These are phyloP conservation scores for Fusarium chuoi DNA, from an alignment of 2,329 filamentous ascomycete genomes.

Conservation along the genomic window DNA sequence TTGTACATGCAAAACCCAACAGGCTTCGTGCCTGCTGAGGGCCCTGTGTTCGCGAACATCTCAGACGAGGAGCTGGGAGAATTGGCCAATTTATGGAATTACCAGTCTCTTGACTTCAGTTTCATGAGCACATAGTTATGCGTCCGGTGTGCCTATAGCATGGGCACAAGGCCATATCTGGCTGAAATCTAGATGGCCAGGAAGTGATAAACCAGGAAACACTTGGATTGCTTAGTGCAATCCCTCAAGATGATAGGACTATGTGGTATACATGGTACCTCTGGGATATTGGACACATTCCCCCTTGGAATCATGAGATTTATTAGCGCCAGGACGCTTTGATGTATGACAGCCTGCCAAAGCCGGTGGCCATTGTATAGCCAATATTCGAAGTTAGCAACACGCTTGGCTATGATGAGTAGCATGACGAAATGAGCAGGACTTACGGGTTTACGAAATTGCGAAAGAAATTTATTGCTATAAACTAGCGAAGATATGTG, in stretches of 20 bases:
- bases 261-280: no score
- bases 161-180: not conserved
- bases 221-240: not conserved
- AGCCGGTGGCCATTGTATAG: not conserved
- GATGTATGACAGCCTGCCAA: not conserved
- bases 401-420: not conserved
- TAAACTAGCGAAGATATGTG: not conserved
- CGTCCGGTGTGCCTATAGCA: not conserved
- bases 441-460: not conserved
- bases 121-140: slow-evolving; percentile 37
- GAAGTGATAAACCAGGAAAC: not conserved
- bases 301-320: not conserved
- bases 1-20: slow-evolving; percentile 9
- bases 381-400: not conserved
- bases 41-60: slow-evolving; percentile 43
- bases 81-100: slow-evolving; percentile 49
- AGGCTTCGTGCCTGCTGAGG: slow-evolving; percentile 7
- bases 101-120: slow-evolving; percentile 47
- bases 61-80: slow-evolving; percentile 49
- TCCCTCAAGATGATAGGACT: not conserved
- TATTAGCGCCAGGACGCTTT: not conserved
- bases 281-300: not conserved
- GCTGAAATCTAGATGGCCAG: not conserved
- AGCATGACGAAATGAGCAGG: not conserved
- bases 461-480: not conserved